Conservation (phyloP, 768 basidiomycete genomes). For the Tricholoma furcatifolium region DNA sequence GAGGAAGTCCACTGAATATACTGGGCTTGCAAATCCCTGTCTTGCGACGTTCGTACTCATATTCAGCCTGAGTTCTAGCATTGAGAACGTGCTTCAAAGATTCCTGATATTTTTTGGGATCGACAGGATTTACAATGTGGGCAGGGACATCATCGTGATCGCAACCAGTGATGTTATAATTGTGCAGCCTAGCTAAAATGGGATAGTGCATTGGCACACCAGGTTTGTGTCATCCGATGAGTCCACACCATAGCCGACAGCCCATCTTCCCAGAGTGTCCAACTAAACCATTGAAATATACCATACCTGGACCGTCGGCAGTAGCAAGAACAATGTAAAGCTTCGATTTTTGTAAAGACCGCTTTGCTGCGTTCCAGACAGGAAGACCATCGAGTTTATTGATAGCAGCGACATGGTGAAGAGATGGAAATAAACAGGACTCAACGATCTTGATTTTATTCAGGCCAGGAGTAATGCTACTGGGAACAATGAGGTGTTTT, state of each 20-base stretch:
- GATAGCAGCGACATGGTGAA: conserved; percentile 25
- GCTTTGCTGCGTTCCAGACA: conserved; percentile 15
- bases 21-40: too few species aligned
- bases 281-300: conserved; percentile 22
- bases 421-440: conserved; percentile 24
- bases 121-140: conserved; percentile 2
- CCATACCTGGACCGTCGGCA: conserved; percentile 25
- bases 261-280: conserved; percentile 22
- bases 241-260: conserved; percentile 21
- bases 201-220: conserved; percentile 22
- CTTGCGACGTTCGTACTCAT: too few species aligned
- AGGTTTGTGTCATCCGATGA: conserved; percentile 17
- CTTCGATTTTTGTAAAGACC: conserved; percentile 8
- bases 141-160: conserved; percentile 17
- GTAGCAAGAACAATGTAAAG: conserved; percentile 18
- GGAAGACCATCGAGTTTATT: conserved; percentile 13
- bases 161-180: conserved; percentile 19
- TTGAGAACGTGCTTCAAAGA: conserved; percentile 12
- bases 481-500: conserved; percentile 28
- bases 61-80: conserved; percentile 16
- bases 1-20: too few species aligned
- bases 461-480: conserved; percentile 27
- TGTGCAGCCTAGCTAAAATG: conserved; percentile 14
- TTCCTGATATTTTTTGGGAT: conserved; percentile 6
- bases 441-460: conserved; percentile 30